Base-by-base conservation (phyloP, 83 land plant genomes). In the Thuja plicata region DNA sequence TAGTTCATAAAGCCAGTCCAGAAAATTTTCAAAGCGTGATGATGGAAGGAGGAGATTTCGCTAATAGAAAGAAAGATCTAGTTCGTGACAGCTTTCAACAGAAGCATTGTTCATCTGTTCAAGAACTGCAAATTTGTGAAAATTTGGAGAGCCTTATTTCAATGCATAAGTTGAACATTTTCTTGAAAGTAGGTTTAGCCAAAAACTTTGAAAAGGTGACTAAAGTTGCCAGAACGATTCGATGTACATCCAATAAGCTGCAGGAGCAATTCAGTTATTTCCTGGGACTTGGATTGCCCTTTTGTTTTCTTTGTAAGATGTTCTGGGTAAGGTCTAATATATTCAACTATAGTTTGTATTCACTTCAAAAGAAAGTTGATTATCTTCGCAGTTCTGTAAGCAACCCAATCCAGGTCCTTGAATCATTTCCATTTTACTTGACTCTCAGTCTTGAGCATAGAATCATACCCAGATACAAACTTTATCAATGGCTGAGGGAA, bases 251-350 rank as follows among this genome's bases (percentile, higher is more conserved):
- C 43, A 89, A 38, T 35, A 87, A 90, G 77, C 88, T 95, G 43
- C 93, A 93, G 62, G 93, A 95, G 85, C 88, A 93, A 88, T 92
- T 93, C 82, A 92, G 90, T 74, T 91, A 89, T 84, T 40, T 94
- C 2, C 89, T 94, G 76, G 81, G 91, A 5, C 90, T 90, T 55
- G 94, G 94, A 52, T 71, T 95, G 50, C 89, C 89, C 54, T 45
- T 73, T 12, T 81, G 91, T 52, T 92, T 78, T 35, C 92, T 88
- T 60, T 24, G 57, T n/a, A 48, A 74, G 40, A 91, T 95, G 90
- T 37, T 95, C 38, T 91, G 82, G 86, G 5, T 6, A 27, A 43
- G 50, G 0, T 94, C 96, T 73, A 46, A 60, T 6, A 81, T 92
- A 57, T 88, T 93, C 8, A 90, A 91, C 45, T 91, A 87, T 38